Percentiles rank a stretch among this genome's conserved stretches.
Conservation (phyloP, 1,139 yeast genomes). For the Pichia norvegensis region DNA sequence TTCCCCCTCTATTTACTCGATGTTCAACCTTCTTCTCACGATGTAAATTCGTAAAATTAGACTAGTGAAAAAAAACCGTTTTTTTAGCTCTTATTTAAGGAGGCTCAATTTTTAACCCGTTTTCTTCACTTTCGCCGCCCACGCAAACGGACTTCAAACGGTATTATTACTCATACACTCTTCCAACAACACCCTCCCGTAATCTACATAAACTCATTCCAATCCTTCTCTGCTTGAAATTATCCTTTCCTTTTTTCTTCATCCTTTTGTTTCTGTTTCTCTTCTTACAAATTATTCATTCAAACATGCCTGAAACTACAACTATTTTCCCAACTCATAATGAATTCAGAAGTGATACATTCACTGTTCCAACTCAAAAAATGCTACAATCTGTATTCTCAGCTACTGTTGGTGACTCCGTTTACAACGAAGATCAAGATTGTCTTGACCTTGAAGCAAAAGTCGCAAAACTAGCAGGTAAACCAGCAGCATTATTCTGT, state of each 20-base stretch:
- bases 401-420: conserved; percentile 78
- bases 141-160: no score
- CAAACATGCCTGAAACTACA: background rate
- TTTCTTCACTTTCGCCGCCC: background rate
- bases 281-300: background rate
- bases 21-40: background rate
- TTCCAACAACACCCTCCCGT: no score
- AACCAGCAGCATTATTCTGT: conserved; percentile 76
- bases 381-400: conserved; percentile 60
- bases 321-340: conserved; percentile 21
- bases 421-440: conserved; percentile 73
- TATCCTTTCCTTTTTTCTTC: background rate
- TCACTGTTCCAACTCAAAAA: conserved; percentile 78
- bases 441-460: conserved; percentile 59
- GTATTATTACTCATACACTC: no score
- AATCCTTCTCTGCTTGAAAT: no score
- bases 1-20: background rate
- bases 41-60: background rate
- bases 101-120: no score
- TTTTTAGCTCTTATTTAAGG: no score
- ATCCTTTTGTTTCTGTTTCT: background rate
- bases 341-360: conserved; percentile 75
- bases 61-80: no score
- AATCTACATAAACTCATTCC: no score
- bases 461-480: conserved; percentile 68